Conservation (phyloP, 257 asterid species). For the Solanum megistacrolobum region DNA sequence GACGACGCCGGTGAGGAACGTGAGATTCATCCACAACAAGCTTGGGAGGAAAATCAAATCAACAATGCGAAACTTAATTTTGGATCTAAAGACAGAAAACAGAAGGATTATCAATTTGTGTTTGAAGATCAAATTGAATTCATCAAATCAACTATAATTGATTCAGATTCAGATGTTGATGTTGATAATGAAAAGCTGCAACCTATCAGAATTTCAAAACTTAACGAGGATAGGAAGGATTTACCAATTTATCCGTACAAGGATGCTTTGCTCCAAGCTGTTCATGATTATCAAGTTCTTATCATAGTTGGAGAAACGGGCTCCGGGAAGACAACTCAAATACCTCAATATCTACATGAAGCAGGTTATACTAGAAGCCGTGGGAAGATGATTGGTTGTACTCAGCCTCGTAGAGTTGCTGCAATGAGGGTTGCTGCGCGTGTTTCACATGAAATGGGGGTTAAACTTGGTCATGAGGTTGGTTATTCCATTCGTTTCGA, state of each 20-base stretch:
- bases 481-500: conserved; percentile 95
- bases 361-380: conserved; percentile 76
- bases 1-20: not conserved
- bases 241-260: conserved; percentile 69
- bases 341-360: conserved; percentile 93
- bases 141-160: conserved; percentile 51
- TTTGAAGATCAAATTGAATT: conserved; percentile 88
- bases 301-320: conserved; percentile 97
- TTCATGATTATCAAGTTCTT: conserved; percentile 77
- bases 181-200: conserved; percentile 6
- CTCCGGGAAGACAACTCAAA: conserved; percentile 92
- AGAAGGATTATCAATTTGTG: conserved; percentile 61
- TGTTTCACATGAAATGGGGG: conserved; percentile 88
- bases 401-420: conserved; percentile 96
- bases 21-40: conserved; percentile 43
- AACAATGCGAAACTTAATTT: conserved; percentile 72
- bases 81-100: conserved; percentile 60
- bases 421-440: conserved; percentile 98
- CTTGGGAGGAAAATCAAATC: conserved; percentile 96
- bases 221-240: conserved; percentile 40
- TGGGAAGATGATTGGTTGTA: conserved; percentile 76
- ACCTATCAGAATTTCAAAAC: not conserved
- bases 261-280: conserved; percentile 68
- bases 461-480: conserved; percentile 86
- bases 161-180: conserved; percentile 45